Base-by-base conservation (phyloP, 1,284 basidiomycete species). In the Cryptococcus sp. region DNA sequence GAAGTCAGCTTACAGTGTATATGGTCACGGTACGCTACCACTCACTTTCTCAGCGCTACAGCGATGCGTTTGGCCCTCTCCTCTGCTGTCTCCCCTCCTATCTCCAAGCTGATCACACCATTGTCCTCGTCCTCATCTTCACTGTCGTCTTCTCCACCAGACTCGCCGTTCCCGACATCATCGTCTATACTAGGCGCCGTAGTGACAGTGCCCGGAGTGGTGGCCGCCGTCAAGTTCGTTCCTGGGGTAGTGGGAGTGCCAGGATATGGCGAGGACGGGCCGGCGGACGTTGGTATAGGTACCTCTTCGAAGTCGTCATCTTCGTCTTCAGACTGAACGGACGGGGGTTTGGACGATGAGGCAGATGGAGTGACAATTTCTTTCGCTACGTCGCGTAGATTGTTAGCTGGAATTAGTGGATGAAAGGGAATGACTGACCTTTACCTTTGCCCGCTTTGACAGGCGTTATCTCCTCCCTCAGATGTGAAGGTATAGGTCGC, bases 281-380 rank as follows among this genome's bases (percentile, higher is more conserved):
- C 67, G 3, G 65, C 64, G n/a, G 48, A 40, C 13, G 55, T n/a
- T 10, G 75, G 72, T 27, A 78, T 75, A 2, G 64, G 65, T 5
- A 78, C 74, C 53, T 77, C 76, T 54, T 78, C 77, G 56, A 78
- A 70, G 27, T 78, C 77, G 31, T 76, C 75, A 16, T 77, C 75
- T 6, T 64, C 65, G 27, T 64, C 59, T 6, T 47, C 27, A 13
- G 57, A 59, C 48, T 38, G 16, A 44, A 23, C 41, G 4, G 50
- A 44, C 10, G 31, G 20, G 1, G 45, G 20, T 17, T n/a, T 50
- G 5, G 48, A 31, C 7, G 54, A 47, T 25, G 20, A n/a, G 25
- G 48, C 47, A 20, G 48, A 17, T 22, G 48, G 31, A 17, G 17
- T 10, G n/a, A 15, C 22, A 4, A 13, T 8, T 50, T 19, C 48